These are phyloP conservation scores for Mallotus japonicus DNA, from an alignment of 441 rosid genomes.

Conservation along the genomic window DNA sequence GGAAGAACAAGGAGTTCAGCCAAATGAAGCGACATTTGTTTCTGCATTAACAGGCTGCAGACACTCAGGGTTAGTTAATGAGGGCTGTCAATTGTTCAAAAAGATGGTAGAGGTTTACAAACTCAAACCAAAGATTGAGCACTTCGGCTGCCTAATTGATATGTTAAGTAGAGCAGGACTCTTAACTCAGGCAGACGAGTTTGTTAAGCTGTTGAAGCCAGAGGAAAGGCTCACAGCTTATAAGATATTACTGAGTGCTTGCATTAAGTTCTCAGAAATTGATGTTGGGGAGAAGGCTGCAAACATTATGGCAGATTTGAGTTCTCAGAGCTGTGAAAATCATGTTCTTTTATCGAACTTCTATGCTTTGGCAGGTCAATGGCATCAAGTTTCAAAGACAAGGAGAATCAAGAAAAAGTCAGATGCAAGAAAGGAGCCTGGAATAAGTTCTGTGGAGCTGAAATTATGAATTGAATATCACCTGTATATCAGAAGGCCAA, in stretches of 20 bases:
- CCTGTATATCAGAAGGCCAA: not conserved
- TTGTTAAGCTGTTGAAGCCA: constrained; percentile 20
- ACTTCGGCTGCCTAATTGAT: constrained; percentile 35
- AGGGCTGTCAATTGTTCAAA: constrained; percentile 28
- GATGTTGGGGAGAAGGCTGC: constrained; percentile 26
- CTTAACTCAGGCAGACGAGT: constrained; percentile 27
- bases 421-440: constrained; percentile 26
- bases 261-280: constrained; percentile 30
- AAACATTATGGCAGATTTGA: constrained; percentile 11
- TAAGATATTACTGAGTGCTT: constrained; percentile 32
- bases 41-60: constrained; percentile 31
- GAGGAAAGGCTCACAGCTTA: constrained; percentile 23
- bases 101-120: constrained; percentile 22
- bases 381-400: constrained; percentile 28
- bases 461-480: not conserved
- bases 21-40: constrained; percentile 34
- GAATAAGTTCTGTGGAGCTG: constrained; percentile 20
- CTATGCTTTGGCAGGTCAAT: constrained; percentile 28
- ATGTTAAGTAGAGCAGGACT: constrained; percentile 32
- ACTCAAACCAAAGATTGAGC: constrained; percentile 24
- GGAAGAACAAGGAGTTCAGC: constrained; percentile 25
- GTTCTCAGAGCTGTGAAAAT: constrained; percentile 19
- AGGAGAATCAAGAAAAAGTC: constrained; percentile 24
- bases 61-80: constrained; percentile 33
- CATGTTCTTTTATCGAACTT: constrained; percentile 32